Evolutionary conservation across 75 land plant species (phyloP).

Genomic region (Larix kaempferi): DNA sequence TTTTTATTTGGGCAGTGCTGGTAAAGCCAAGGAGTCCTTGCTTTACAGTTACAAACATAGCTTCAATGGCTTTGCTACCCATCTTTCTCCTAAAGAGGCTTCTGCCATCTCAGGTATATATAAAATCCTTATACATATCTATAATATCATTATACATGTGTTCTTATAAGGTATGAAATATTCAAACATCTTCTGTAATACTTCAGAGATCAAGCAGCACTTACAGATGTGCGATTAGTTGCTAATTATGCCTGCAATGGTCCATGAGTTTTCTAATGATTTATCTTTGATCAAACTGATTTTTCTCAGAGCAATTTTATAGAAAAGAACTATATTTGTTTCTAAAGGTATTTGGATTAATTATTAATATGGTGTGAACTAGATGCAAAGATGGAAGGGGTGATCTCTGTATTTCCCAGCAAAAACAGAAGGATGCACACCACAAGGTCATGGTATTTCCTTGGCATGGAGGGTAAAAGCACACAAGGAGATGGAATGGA

Average conservation of each 20-base stretch:
- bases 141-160: too few relatives aligned
- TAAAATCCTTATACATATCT: too few relatives aligned
- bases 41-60: conserved; percentile 78
- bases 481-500: background rate
- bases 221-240: too few relatives aligned
- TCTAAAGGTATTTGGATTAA: background rate
- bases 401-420: conserved; percentile 58
- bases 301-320: background rate
- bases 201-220: too few relatives aligned
- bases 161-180: too few relatives aligned
- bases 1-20: conserved; percentile 24
- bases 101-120: conserved; percentile 44
- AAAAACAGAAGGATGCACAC: conserved; percentile 18
- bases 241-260: too few relatives aligned
- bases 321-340: background rate
- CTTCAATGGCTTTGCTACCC: conserved; percentile 80
- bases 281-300: background rate
- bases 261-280: background rate
- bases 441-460: conserved; percentile 83
- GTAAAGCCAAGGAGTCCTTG: conserved; percentile 54
- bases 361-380: background rate
- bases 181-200: too few relatives aligned
- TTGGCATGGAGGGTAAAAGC: conserved; percentile 36
- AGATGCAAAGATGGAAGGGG: conserved; percentile 47
- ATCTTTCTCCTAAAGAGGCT: conserved; percentile 53